Percentiles rank a stretch among this genome's conserved stretches.
Evolutionary conservation across 352 stramenopile genomes (phyloP).

Genomic region (Elongisporangium senticosum): DNA sequence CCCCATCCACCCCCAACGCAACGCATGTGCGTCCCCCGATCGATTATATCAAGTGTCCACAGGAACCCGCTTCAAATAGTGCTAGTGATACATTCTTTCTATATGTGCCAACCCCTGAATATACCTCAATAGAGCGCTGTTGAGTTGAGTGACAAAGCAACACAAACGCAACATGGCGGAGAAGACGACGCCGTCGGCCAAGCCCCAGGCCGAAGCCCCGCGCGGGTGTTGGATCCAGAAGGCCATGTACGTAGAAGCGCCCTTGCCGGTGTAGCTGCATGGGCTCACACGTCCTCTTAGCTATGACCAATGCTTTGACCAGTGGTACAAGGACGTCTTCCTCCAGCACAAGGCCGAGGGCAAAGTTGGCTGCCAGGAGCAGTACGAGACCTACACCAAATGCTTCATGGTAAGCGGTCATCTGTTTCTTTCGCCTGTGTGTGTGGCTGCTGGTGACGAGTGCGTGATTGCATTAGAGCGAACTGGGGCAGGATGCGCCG

Average conservation of each 20-base stretch:
- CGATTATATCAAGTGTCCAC: not conserved
- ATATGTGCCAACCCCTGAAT: not conserved
- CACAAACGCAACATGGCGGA: slow-evolving; percentile 12
- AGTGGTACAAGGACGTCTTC: slow-evolving; percentile 85
- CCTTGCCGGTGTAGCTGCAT: no score
- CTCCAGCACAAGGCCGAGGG: slow-evolving; percentile 71
- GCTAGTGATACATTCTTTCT: slow-evolving; percentile 5
- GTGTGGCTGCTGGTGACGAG: not conserved
- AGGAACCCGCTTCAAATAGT: slow-evolving; percentile 4
- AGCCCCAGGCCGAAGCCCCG: slow-evolving; percentile 19
- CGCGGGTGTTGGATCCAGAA: slow-evolving; percentile 69
- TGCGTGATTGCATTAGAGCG: slow-evolving; percentile 27
- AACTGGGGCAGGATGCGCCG: slow-evolving; percentile 53
- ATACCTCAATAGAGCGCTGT: slow-evolving; percentile 13
- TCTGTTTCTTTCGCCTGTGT: no score
- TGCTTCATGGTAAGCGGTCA: slow-evolving; percentile 66
- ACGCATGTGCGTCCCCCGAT: not conserved
- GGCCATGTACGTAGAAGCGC: slow-evolving; percentile 38
- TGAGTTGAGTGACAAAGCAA: not conserved
- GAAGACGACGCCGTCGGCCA: slow-evolving; percentile 4
- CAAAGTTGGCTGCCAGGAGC: slow-evolving; percentile 65
- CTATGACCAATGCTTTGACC: slow-evolving; percentile 85
- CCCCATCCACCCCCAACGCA: not conserved
- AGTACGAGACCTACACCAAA: slow-evolving; percentile 73
- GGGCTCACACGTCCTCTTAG: slow-evolving; percentile 8